A percentile compares a stretch with the other conserved stretches of the same genome.
These are phyloP conservation scores for Fusarium setosum DNA, from an alignment of 2,329 filamentous ascomycete species.

Conservation along the genomic window DNA sequence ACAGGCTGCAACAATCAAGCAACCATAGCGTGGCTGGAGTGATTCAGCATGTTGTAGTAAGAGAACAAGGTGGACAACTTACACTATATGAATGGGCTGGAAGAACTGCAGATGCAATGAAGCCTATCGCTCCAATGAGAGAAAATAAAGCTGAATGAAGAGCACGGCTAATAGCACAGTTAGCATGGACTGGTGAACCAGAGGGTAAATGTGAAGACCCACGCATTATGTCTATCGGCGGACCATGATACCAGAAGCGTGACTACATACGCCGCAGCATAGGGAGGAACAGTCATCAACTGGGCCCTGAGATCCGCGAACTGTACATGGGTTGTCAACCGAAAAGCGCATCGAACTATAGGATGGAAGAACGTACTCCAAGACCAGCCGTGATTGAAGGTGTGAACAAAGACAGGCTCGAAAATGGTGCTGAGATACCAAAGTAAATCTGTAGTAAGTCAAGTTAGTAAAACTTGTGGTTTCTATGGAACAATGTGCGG, in stretches of 20 bases:
- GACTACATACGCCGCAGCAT: conserved; percentile 63
- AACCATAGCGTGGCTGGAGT: conserved; percentile 66
- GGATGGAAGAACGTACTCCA: conserved; percentile 34
- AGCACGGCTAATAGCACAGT: conserved; percentile 40
- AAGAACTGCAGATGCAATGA: conserved; percentile 71
- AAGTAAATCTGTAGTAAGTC: conserved; percentile 49
- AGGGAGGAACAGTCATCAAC: conserved; percentile 72
- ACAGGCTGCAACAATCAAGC: conserved; percentile 71
- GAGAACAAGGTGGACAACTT: neutral
- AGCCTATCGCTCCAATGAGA: conserved; percentile 57
- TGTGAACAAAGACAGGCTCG: conserved; percentile 67
- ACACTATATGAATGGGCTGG: conserved; percentile 63
- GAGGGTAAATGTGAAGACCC: neutral
- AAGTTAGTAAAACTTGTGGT: neutral
- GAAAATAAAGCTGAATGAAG: conserved; percentile 54
- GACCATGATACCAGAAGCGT: conserved; percentile 61
- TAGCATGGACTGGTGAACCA: neutral
- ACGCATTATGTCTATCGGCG: conserved; percentile 67
- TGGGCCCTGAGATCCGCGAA: conserved; percentile 60
- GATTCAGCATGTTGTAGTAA: neutral
- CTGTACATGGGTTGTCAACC: neutral
- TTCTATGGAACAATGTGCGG: no score
- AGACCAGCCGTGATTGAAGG: conserved; percentile 67
- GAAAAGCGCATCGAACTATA: conserved; percentile 8
- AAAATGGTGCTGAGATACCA: conserved; percentile 64